A percentile compares a stretch with the other conserved stretches of the same genome.
These are phyloP conservation scores for Naegleria fowleri DNA, from an alignment of 208 protist species.

Conservation along the genomic window DNA sequence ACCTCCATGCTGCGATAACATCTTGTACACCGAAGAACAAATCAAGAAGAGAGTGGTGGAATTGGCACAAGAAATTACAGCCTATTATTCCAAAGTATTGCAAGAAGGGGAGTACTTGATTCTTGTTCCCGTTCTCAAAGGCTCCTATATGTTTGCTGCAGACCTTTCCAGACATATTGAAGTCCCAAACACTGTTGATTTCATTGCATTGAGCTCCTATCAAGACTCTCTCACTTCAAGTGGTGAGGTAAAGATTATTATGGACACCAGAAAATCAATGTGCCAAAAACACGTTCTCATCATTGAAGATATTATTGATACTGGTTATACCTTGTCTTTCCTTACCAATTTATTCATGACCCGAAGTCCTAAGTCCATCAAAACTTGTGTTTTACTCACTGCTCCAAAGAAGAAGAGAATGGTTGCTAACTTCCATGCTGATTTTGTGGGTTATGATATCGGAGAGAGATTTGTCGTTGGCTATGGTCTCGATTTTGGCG, in stretches of 20 bases:
- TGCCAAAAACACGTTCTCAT: conserved; percentile 66
- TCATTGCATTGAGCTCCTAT: conserved; percentile 72
- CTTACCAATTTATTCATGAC: conserved; percentile 53
- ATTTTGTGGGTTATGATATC: conserved; percentile 65
- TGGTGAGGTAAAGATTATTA: conserved; percentile 70
- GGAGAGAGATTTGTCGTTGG: conserved; percentile 73
- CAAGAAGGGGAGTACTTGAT: background rate
- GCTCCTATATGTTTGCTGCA: conserved; percentile 22
- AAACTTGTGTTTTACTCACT: conserved; percentile 71
- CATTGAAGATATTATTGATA: conserved; percentile 81
- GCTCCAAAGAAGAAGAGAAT: conserved; percentile 62
- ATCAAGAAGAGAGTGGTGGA: background rate
- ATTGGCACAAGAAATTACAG: background rate
- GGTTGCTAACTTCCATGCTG: conserved; percentile 41
- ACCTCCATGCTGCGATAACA: background rate
- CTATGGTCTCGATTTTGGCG: conserved; percentile 82
- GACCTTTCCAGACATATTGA: background rate
- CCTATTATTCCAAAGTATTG: background rate
- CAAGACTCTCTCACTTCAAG: conserved; percentile 49
- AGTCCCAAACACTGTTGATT: conserved; percentile 53
- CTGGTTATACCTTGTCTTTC: conserved; percentile 66
- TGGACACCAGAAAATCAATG: conserved; percentile 66
- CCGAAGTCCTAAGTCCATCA: conserved; percentile 62
- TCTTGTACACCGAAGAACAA: background rate
- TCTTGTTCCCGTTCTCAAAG: background rate